Base-by-base conservation (phyloP, 1,284 basidiomycete species). In the Trichosporon sp. region DNA sequence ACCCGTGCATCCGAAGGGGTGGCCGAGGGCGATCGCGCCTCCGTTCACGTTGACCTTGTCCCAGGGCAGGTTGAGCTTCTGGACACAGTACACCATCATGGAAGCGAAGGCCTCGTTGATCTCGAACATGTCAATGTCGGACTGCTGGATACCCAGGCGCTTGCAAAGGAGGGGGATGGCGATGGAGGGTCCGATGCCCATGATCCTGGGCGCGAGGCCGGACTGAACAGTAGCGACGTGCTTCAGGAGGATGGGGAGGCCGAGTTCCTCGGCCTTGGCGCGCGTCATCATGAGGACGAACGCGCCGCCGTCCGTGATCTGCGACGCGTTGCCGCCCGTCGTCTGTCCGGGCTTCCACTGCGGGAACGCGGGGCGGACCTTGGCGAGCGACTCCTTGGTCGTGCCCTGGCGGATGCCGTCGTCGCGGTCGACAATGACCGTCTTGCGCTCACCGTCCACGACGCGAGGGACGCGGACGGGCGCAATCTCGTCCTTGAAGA, bases 271-370 rank as follows among this genome's bases (percentile, higher is more conserved):
- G 14, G 96, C 96, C 43, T 91, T 89, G 48, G 91, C 92, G 69
- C 96, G 90, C 70, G 94, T 89, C 56, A 93, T 88, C 71, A 98
- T 90, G 68, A 99, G 85, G 64, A 98, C 94, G 0, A 95, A 96
- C 63, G 96, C 94, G 21, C 96, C 96, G 73, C 96, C 96, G 79
- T 99, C 97, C 21, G 94, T 95, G 65, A 99, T 90, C 83, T 98
- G 96, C 19, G 92, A 95, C 0, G 95, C 93, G 84, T 96, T 98
- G 64, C 87, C 88, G 1, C 72, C 72, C 0, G 72, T 71, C 54
- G 96, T 96, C 80, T 97, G 94, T 1, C 96, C 97, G 10, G 88
- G 86, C 12, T 96, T 95, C 59, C 90, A 89, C 85, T 93, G 91
- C 70, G 86, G 85, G 86, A 99, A 99, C 4, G 94, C 92, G 5